Evolutionary conservation across 2,329 filamentous ascomycete species (phyloP), one percentile per base, ranked within the genome.

Genomic region (Bipolaris victoriae): DNA sequence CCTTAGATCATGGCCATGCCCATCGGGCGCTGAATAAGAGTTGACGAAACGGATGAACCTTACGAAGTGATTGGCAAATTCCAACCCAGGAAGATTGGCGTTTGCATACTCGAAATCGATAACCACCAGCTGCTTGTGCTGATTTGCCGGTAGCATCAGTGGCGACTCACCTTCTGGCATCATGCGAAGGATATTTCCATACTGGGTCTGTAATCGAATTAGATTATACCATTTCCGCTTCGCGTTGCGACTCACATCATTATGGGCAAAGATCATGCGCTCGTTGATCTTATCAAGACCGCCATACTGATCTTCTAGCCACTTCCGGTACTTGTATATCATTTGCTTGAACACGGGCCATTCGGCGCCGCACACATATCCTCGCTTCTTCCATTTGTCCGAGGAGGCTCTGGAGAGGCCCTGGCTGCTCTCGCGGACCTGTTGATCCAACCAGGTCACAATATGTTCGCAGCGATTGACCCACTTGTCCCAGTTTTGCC

Each of bases 91-190:
- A 0, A 88, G 83, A 73, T 98, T 99, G 55, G 94, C 92, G 2
- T 89, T 93, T 1, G 95, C 90, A 73, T 99, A 99, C 72, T 99
- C 95, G 70, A 99, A 99, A 75, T 99, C 95, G 70, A 99, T 99
- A 62, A 99, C 95, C 15, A 98, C 85, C 13, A 99, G 85, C 77
- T 96, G 94, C 77, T 96, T 98, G 79, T 99, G 95, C 66, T 94
- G 88, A 77, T 98, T 98, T 57, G 90, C 88, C 0, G 95, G 92
- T 48, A 95, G 86, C 10, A 97, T 83, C 7, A 98, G 84, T 0
- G 94, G 95, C 0, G 93, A 97, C 67, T 92, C 89, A 47, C 82
- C 83, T 37, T 80, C 79, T 2, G 86, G 86, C 64, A 91, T 85
- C 75, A 89, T 80, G 36, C 93, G 91, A 48, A 99, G 86, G 61